Evolutionary conservation across 2,329 filamentous ascomycete species (phyloP).

Genomic region (Fusarium ambrosium): DNA sequence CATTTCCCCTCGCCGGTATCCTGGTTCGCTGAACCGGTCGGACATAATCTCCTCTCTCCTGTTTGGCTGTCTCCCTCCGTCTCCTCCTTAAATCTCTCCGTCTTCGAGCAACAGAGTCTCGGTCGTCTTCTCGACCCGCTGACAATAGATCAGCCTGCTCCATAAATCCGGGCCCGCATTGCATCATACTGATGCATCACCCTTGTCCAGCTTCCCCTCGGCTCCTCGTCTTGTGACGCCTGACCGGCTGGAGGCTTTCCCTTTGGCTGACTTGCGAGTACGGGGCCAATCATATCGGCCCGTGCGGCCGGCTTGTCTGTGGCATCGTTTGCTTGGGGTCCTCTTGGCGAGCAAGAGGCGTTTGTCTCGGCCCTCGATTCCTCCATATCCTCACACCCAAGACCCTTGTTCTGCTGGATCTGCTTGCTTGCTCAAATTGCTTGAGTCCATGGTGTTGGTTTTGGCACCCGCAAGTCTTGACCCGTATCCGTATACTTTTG

Average conservation of each 20-base stretch:
- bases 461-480: conserved; percentile 5
- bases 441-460: not conserved
- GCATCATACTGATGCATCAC: conserved; percentile 47
- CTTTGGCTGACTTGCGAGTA: conserved; percentile 40
- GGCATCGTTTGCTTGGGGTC: conserved; percentile 27
- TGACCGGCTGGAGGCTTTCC: conserved; percentile 33
- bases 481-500: conserved; percentile 13
- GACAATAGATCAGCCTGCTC: conserved; percentile 42
- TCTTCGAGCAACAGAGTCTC: conserved; percentile 20
- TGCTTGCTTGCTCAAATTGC: conserved; percentile 22
- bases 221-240: conserved; percentile 45
- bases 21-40: conserved; percentile 13
- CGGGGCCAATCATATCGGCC: conserved; percentile 43
- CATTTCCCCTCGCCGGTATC: conserved; percentile 28
- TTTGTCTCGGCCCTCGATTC: conserved; percentile 44
- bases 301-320: conserved; percentile 26
- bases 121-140: conserved; percentile 28
- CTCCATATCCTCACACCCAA: conserved; percentile 38
- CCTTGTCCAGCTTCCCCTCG: conserved; percentile 33
- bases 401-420: conserved; percentile 38
- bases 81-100: conserved; percentile 18
- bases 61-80: conserved; percentile 15
- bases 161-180: conserved; percentile 44
- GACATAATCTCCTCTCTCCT: conserved; percentile 22
- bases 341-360: conserved; percentile 44